Evolutionary conservation across 2,329 filamentous ascomycete species (phyloP).

Genomic region (Colletotrichum sp.): DNA sequence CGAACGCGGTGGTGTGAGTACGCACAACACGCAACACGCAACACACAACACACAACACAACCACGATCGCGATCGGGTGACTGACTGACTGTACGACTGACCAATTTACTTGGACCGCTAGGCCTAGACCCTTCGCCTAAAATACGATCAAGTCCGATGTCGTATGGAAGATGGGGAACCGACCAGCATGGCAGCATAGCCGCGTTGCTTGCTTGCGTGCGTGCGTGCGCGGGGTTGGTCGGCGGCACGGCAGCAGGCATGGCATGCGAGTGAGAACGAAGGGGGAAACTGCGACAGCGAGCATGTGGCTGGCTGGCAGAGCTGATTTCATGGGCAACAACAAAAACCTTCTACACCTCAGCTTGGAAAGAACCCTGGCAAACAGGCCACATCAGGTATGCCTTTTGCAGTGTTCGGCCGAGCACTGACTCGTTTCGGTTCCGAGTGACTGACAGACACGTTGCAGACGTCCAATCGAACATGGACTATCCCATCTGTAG

Average conservation of each 20-base stretch:
- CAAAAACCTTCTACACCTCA: too few species aligned
- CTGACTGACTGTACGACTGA: too few species aligned
- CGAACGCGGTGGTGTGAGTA: too few species aligned
- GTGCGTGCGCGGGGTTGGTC: background rate
- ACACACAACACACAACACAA: too few species aligned
- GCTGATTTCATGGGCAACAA: too few species aligned
- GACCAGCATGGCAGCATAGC: background rate
- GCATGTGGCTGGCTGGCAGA: too few species aligned
- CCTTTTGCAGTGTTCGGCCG: background rate
- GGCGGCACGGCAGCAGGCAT: background rate
- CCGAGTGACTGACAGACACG: background rate
- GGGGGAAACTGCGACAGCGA: background rate
- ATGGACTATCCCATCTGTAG: background rate
- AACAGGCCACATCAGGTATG: background rate
- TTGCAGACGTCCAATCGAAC: background rate
- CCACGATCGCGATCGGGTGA: too few species aligned
- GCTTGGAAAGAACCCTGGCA: too few species aligned
- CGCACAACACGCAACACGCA: too few species aligned
- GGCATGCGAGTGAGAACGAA: background rate
- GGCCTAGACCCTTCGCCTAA: background rate
- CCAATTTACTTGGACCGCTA: too few species aligned
- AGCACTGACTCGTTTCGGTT: background rate
- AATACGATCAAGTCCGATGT: background rate
- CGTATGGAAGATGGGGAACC: background rate
- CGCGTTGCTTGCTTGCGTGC: background rate